These are phyloP conservation scores for Leccinum variicolor DNA, from an alignment of 768 basidiomycete species.

Conservation along the genomic window DNA sequence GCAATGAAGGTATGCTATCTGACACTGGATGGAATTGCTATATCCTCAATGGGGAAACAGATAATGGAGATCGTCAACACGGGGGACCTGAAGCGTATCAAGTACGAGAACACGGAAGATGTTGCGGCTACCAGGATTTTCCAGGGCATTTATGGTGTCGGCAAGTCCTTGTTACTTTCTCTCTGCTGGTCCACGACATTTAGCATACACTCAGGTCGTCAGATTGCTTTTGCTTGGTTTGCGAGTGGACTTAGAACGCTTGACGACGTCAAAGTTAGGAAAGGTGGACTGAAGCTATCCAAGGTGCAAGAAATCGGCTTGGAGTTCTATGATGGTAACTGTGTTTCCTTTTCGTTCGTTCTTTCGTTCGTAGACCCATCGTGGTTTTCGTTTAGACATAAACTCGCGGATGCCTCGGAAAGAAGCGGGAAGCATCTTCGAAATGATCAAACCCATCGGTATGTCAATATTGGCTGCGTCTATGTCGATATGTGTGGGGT, in stretches of 20 bases:
- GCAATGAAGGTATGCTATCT: slow-evolving; percentile 57
- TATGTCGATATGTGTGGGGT: background rate
- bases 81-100: slow-evolving; percentile 65
- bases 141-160: slow-evolving; percentile 84
- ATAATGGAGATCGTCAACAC: slow-evolving; percentile 81
- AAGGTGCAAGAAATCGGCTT: slow-evolving; percentile 65
- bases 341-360: background rate
- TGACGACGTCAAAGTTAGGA: slow-evolving; percentile 62
- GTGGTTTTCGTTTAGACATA: slow-evolving; percentile 54
- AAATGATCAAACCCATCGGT: slow-evolving; percentile 72
- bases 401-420: slow-evolving; percentile 80
- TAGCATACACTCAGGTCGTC: slow-evolving; percentile 43
- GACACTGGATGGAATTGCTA: background rate
- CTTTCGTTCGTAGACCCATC: background rate
- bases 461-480: slow-evolving; percentile 5
- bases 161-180: slow-evolving; percentile 37
- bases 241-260: slow-evolving; percentile 72
- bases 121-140: slow-evolving; percentile 56
- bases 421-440: slow-evolving; percentile 74
- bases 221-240: slow-evolving; percentile 72
- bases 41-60: slow-evolving; percentile 35
- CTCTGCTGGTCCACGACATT: background rate
- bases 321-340: slow-evolving; percentile 63
- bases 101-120: slow-evolving; percentile 64
- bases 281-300: slow-evolving; percentile 59